These are phyloP conservation scores for Paraconiothyrium sp. DNA, from an alignment of 2,329 filamentous ascomycete genomes.

Conservation along the genomic window DNA sequence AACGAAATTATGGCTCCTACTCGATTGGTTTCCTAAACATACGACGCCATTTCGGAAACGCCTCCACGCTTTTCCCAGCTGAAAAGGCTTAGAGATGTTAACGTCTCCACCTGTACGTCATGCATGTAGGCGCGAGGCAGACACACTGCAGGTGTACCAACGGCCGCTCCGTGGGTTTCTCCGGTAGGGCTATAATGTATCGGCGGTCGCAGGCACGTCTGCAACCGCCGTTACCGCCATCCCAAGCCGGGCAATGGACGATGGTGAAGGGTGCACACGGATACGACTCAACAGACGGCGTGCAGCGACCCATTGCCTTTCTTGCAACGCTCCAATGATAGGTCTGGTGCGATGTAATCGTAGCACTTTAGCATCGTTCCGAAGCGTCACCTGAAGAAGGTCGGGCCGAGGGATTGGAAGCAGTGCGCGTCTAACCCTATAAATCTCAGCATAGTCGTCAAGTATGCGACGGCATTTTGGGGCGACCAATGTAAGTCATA, in stretches of 20 bases:
- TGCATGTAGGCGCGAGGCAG: constrained; percentile 14
- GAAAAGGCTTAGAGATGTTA: constrained; percentile 10
- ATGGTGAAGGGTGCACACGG: background rate
- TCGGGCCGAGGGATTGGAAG: background rate
- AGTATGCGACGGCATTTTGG: background rate
- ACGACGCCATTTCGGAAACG: constrained; percentile 18
- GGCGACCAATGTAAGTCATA: background rate
- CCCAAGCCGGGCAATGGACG: background rate
- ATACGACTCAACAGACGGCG: background rate
- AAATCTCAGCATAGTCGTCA: background rate
- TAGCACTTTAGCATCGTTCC: background rate
- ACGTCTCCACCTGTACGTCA: constrained; percentile 12
- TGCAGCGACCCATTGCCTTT: constrained; percentile 6
- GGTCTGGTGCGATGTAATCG: background rate
- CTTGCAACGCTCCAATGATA: background rate
- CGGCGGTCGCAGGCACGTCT: background rate
- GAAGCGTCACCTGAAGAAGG: background rate
- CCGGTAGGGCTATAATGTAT: background rate
- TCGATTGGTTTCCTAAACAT: constrained; percentile 15
- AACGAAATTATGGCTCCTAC: background rate
- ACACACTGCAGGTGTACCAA: constrained; percentile 3
- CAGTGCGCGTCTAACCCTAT: background rate
- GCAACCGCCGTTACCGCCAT: constrained; percentile 1
- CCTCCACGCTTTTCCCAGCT: constrained; percentile 20
- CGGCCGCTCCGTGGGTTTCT: constrained; percentile 13